Conservation (phyloP, 495 filamentous ascomycete genomes). For the Amorphotheca resinae region DNA sequence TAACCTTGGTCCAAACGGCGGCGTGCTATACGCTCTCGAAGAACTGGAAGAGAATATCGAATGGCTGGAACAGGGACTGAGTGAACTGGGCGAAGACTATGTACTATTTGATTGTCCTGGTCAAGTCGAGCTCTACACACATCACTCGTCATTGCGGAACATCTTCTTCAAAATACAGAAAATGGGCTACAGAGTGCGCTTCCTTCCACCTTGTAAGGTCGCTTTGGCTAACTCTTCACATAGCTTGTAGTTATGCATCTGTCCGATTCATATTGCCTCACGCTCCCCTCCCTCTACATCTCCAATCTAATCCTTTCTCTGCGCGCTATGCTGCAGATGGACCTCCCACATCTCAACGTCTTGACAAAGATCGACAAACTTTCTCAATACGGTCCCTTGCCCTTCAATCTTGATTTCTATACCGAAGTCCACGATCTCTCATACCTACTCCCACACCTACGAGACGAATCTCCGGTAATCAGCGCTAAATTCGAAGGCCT, state of each 20-base stretch:
- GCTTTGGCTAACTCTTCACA: slow-evolving; percentile 12
- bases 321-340: slow-evolving; percentile 94
- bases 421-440: slow-evolving; percentile 92
- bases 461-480: slow-evolving; percentile 40
- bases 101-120: slow-evolving; percentile 93
- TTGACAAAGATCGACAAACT: slow-evolving; percentile 96
- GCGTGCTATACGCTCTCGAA: slow-evolving; percentile 83
- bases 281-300: slow-evolving; percentile 85
- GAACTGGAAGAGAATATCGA: slow-evolving; percentile 87
- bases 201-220: slow-evolving; percentile 6
- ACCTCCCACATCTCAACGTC: slow-evolving; percentile 88
- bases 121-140: slow-evolving; percentile 93
- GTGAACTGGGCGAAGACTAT: slow-evolving; percentile 75
- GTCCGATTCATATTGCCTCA: slow-evolving; percentile 82
- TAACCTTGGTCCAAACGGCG: slow-evolving; percentile 83
- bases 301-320: slow-evolving; percentile 85
- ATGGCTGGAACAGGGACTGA: slow-evolving; percentile 72
- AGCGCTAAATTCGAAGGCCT: slow-evolving; percentile 66
- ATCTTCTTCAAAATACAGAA: slow-evolving; percentile 86
- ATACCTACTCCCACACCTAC: slow-evolving; percentile 69
- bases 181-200: slow-evolving; percentile 74
- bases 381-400: slow-evolving; percentile 58
- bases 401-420: slow-evolving; percentile 92
- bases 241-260: slow-evolving; percentile 86
- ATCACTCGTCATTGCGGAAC: slow-evolving; percentile 79